Evolutionary conservation across 1,284 basidiomycete genomes (phyloP), one percentile per base, ranked within the genome.

Genomic region (Trametes versicolor): DNA sequence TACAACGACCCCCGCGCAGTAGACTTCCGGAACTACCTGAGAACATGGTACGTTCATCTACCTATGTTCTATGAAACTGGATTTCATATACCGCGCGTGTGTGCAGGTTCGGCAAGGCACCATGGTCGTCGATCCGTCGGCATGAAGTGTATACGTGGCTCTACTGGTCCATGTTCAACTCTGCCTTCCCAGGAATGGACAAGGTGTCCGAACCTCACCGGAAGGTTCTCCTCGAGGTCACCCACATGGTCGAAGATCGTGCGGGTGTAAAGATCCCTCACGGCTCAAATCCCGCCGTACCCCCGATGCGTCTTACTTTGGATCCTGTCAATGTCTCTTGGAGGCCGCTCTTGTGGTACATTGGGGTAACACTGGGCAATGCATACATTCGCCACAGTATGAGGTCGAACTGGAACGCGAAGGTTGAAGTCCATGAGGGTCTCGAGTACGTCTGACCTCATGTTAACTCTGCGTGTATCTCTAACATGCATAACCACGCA

Each of bases 81-180:
- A 3, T 36, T 27, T 2, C 27, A 29, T 23, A 63, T 39, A 2
- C 27, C 23, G 19, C 45, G 34, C 82, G 2, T 15, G 34, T 82
- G 2, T n/a, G 49, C 12, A 82, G 93, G 94, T 94, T 96, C 77
- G 79, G 85, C 69, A 87, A 89, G 71, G 85, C 82, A 12, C 86
- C 89, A 2, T 96, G 93, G 92, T 90, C 91, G 0, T 81, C 84
- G 12, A 85, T 97, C 60, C 86, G 82, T 51, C 81, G 81, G 21
- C 81, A 87, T 47, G 88, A 95, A 73, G 81, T 95, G 62, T 83
- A 83, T 49, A 81, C 86, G 62, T 97, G 95, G 93, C 79, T 97
- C 29, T 90, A 94, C 63, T 97, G 95, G 95, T 85, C 87, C 15
- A 89, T 93, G 70, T 96, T 90, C 78, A 91, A 90, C 69, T 79